Base-by-base conservation (phyloP, 2,329 filamentous ascomycete species). In the Aspergillus ochraceus region DNA sequence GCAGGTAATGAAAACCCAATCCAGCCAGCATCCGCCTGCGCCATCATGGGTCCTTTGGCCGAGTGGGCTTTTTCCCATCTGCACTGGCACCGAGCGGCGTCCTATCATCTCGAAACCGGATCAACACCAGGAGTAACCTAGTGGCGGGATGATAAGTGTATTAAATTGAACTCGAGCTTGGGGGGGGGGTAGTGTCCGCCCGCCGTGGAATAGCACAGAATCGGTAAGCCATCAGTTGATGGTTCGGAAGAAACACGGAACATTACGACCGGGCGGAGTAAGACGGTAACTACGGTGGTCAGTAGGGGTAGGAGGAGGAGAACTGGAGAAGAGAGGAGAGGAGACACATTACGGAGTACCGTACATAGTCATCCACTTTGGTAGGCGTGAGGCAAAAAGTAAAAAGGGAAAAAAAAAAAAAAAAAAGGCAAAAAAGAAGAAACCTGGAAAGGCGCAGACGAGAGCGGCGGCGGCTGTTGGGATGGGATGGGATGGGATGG, bases 221-320 rank as follows among this genome's bases (percentile, higher is more conserved):
- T 55, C 26, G 52, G 57, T 55, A 51, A 50, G 19, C 26, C 30
- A 51, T 55, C 51, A 46, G 46, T 58, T 59, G 45, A 59, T 59
- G 57, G 52, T 51, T 54, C 52, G 52, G 57, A 54, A 49, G 51
- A 55, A 26, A 47, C 17, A 49, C 29, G 47, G 57, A 51, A 46
- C 50, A 54, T 58, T 58, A 58, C 57, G 32, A 59, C 57, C 55
- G 52, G 57, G 52, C 57, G 52, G 57, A 55, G 57, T 55, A 32
- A 46, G 52, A 52, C 57, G 52, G 57, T 54, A 55, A 30, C 26
- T 45, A 45, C 11, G 39, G 52, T n/a, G 19, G 36, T 17, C 32
- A 17, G 22, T 17, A 32, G 22, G n/a, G 52, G 17, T 14, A n/a
- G 20, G 10, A 19, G 19, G 19, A 24, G 52, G 19, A 22, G 32